A percentile compares a stretch with the other conserved stretches of the same genome.
Evolutionary conservation across 208 protist species (phyloP).

Genomic region (Wallacemonas sp.): DNA sequence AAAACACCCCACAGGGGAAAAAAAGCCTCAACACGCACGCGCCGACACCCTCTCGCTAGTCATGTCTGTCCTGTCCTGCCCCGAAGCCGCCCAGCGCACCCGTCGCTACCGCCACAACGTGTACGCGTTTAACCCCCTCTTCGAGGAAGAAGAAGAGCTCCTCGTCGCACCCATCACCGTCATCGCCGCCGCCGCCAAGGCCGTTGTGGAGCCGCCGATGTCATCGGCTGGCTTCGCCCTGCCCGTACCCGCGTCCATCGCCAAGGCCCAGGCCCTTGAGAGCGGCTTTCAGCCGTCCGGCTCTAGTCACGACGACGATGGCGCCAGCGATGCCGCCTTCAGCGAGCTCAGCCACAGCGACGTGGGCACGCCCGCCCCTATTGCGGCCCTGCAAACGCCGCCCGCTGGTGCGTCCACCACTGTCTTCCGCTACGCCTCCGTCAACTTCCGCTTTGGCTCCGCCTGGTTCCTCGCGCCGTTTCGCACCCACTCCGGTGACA

Average conservation of each 20-base stretch:
- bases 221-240: slow-evolving; percentile 23
- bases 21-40: neutral
- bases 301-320: slow-evolving; percentile 34
- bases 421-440: slow-evolving; percentile 74
- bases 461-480: slow-evolving; percentile 89
- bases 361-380: neutral
- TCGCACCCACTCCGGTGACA: slow-evolving; percentile 67
- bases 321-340: slow-evolving; percentile 29
- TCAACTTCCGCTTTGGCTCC: slow-evolving; percentile 88
- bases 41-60: neutral
- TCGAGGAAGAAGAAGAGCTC: slow-evolving; percentile 19
- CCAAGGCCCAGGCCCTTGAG: slow-evolving; percentile 11
- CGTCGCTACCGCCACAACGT: slow-evolving; percentile 47
- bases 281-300: neutral
- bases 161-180: neutral
- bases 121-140: slow-evolving; percentile 37
- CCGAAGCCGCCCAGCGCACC: neutral
- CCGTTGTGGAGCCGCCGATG: slow-evolving; percentile 4
- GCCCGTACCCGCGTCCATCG: slow-evolving; percentile 14
- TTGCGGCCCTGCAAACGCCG: neutral
- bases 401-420: slow-evolving; percentile 11
- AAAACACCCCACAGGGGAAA: too few species aligned
- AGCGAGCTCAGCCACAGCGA: neutral
- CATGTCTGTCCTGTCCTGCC: neutral
- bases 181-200: slow-evolving; percentile 5